Percentiles rank a stretch among this genome's conserved stretches.
Conservation (phyloP, 208 protist species). For the Acanthamoeba healyi region DNA sequence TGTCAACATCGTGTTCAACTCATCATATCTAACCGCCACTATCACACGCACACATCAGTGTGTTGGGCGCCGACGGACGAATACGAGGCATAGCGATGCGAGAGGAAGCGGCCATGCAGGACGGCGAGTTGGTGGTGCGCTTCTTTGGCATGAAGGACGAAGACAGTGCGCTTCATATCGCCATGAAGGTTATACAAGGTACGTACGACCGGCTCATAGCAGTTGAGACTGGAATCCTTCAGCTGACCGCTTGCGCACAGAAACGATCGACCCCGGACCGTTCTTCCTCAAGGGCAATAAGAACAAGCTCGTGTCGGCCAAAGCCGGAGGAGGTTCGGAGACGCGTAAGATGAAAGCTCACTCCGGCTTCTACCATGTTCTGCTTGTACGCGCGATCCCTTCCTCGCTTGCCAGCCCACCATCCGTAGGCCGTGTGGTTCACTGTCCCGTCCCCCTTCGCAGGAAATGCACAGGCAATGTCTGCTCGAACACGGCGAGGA, state of each 20-base stretch:
- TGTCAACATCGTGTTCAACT: not conserved
- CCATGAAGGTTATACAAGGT: conserved; percentile 67
- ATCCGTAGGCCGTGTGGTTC: too few relatives aligned
- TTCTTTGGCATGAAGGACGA: conserved; percentile 73
- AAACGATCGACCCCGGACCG: conserved; percentile 19
- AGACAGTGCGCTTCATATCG: conserved; percentile 29
- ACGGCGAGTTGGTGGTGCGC: conserved; percentile 53
- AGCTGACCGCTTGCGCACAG: too few relatives aligned
- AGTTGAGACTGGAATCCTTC: not conserved
- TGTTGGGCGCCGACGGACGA: not conserved
- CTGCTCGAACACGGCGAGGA: conserved; percentile 4
- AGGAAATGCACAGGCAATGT: conserved; percentile 19
- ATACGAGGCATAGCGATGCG: conserved; percentile 4
- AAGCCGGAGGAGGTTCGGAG: not conserved
- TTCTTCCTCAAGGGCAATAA: conserved; percentile 59
- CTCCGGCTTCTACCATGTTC: conserved; percentile 53
- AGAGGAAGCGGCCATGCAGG: not conserved
- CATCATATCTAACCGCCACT: not conserved
- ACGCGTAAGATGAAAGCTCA: conserved; percentile 44
- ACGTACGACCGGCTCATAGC: not conserved
- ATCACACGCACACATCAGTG: not conserved
- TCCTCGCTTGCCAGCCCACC: not conserved
- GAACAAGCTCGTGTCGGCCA: conserved; percentile 23
- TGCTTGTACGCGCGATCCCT: not conserved
- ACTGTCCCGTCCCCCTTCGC: too few relatives aligned